Percentiles rank a stretch among this genome's conserved stretches.
These are phyloP conservation scores for Phytophthora lateralis DNA, from an alignment of 352 stramenopile species.

Conservation along the genomic window DNA sequence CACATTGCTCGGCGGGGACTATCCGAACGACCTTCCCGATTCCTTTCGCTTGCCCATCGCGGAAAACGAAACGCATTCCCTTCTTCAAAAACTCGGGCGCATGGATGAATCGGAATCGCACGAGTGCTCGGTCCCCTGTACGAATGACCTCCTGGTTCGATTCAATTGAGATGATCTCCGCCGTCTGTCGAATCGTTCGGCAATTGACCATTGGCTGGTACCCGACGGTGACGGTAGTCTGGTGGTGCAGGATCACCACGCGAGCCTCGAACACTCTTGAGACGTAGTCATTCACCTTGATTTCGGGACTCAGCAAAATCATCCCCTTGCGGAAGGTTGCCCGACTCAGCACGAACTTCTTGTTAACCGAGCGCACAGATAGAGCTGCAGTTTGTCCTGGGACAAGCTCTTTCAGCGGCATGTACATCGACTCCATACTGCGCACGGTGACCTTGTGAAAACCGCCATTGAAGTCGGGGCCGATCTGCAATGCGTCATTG, in stretches of 20 bases:
- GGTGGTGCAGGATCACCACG: constrained; percentile 95
- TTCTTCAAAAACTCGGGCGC: constrained; percentile 96
- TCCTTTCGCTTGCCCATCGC: constrained; percentile 97
- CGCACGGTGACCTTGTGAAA: constrained; percentile 89
- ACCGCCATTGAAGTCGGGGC: constrained; percentile 87
- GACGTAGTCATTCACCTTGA: constrained; percentile 78
- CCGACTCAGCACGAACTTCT: constrained; percentile 83
- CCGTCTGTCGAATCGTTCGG: constrained; percentile 91
- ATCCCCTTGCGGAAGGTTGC: constrained; percentile 93
- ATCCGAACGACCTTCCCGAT: constrained; percentile 93
- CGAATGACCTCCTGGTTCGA: constrained; percentile 85
- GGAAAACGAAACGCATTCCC: constrained; percentile 97
- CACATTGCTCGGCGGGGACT: constrained; percentile 44
- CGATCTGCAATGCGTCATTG: constrained; percentile 89
- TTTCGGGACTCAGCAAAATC: constrained; percentile 85
- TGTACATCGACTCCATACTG: constrained; percentile 91
- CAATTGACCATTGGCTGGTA: constrained; percentile 96
- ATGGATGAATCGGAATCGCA: constrained; percentile 92
- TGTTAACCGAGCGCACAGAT: constrained; percentile 89
- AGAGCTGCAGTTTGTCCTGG: constrained; percentile 88
- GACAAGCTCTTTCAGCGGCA: constrained; percentile 88
- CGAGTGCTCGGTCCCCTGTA: constrained; percentile 89
- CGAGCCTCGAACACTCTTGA: constrained; percentile 91
- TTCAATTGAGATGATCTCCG: constrained; percentile 89
- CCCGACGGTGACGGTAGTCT: constrained; percentile 93